Evolutionary conservation across 345 rosid species (phyloP).

Genomic region (Camelina laxa): DNA sequence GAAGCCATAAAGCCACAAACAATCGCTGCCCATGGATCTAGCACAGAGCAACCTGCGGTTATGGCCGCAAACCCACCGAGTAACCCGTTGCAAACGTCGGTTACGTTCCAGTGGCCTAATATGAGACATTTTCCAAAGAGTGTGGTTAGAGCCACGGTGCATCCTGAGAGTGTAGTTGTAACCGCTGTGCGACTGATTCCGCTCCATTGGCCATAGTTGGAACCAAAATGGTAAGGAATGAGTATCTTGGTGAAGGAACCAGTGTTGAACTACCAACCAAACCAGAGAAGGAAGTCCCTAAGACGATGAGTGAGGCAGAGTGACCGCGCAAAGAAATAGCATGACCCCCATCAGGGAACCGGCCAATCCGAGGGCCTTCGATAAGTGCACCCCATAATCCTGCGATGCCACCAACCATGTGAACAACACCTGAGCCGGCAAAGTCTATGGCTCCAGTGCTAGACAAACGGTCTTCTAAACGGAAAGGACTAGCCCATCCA

Average conservation of each 20-base stretch:
- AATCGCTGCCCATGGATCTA: conserved; percentile 93
- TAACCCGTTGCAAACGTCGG: conserved; percentile 89
- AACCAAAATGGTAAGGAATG: conserved; percentile 39
- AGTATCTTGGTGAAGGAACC: conserved; percentile 69
- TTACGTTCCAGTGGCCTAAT: conserved; percentile 90
- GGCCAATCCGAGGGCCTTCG: conserved; percentile 79
- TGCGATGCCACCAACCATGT: conserved; percentile 80
- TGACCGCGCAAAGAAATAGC: conserved; percentile 58
- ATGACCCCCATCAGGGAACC: conserved; percentile 55
- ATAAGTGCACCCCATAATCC: conserved; percentile 82
- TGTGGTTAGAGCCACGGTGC: conserved; percentile 84
- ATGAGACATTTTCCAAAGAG: conserved; percentile 78
- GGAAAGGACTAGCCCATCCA: conserved; percentile 84
- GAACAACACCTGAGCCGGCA: conserved; percentile 81
- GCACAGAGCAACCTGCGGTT: conserved; percentile 82
- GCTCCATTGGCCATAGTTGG: conserved; percentile 75
- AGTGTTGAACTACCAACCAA: conserved; percentile 84
- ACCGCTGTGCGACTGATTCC: conserved; percentile 90
- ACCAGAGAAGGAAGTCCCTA: conserved; percentile 84
- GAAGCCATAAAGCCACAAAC: conserved; percentile 87
- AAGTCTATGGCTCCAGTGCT: conserved; percentile 78
- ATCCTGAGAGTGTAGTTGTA: conserved; percentile 88
- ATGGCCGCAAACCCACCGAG: conserved; percentile 94
- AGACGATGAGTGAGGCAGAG: conserved; percentile 71
- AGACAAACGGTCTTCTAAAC: conserved; percentile 50